A percentile compares a stretch with the other conserved stretches of the same genome.
phyloP scores from a whole-genome alignment of 2,329 filamentous ascomycete genomes.

The Parastagonospora nodorum region DNA sequence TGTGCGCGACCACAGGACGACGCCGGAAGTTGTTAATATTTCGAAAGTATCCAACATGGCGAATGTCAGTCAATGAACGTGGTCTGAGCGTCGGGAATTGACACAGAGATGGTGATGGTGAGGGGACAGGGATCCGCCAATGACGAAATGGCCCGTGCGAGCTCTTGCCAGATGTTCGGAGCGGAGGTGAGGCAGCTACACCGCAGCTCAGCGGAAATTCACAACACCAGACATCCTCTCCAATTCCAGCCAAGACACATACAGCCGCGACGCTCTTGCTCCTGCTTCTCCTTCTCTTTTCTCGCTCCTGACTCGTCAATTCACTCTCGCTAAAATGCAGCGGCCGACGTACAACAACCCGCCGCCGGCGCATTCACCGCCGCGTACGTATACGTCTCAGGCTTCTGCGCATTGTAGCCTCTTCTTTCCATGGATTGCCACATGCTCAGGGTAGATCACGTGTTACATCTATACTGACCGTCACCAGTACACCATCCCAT shows the following conservation, averaged over 20 bases:
- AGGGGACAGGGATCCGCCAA: constrained; percentile 13
- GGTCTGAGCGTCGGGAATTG: not conserved
- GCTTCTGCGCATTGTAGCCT: not conserved
- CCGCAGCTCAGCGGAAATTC: constrained; percentile 15
- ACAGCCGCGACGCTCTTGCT: not conserved
- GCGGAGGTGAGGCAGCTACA: constrained; percentile 11
- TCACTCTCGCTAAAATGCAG: constrained; percentile 69
- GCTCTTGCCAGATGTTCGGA: constrained; percentile 27
- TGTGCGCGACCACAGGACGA: constrained; percentile 93
- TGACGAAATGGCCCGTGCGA: constrained; percentile 36
- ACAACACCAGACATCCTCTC: constrained; percentile 9
- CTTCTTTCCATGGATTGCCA: too few species aligned
- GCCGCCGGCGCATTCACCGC: constrained; percentile 76
- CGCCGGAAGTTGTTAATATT: constrained; percentile 91
- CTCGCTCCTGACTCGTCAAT: constrained; percentile 6
- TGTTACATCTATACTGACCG: not conserved
- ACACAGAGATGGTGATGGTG: constrained; percentile 7
- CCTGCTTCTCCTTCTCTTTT: not conserved
- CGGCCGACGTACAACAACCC: constrained; percentile 77
- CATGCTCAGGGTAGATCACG: not conserved
- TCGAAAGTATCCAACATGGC: constrained; percentile 95
- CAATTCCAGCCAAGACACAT: constrained; percentile 1
- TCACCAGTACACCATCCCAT: constrained; percentile 77
- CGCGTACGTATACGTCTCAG: constrained; percentile 56
- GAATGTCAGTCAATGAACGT: constrained; percentile 7